Evolutionary conservation across 139 green algal genomes (phyloP).

Genomic region (Pleodorina starrii): DNA sequence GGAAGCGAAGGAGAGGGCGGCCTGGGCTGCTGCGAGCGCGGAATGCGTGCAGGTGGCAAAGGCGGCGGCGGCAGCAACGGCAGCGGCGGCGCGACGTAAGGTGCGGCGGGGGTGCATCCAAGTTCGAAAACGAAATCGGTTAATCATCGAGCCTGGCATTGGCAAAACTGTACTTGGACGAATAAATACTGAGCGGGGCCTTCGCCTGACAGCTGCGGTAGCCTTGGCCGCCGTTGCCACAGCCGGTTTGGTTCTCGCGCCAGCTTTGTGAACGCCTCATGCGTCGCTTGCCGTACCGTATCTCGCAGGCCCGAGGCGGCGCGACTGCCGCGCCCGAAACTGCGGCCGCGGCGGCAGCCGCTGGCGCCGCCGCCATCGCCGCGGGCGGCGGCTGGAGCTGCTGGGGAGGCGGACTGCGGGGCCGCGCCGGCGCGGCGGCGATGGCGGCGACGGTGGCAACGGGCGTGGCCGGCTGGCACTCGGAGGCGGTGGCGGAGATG

Average conservation of each 20-base stretch:
- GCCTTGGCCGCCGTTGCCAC: too few species aligned
- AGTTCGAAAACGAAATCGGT: too few species aligned
- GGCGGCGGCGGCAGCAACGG: background rate
- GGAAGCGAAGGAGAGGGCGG: too few species aligned
- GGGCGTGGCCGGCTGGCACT: constrained; percentile 52
- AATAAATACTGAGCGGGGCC: too few species aligned
- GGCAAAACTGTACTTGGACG: too few species aligned
- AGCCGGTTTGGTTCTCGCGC: too few species aligned
- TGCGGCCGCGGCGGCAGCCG: background rate
- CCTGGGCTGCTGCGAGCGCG: background rate
- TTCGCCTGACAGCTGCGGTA: too few species aligned
- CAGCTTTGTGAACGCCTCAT: too few species aligned
- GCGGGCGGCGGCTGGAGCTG: background rate
- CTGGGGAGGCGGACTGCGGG: background rate
- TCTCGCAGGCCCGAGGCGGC: background rate
- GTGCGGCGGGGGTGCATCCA: background rate
- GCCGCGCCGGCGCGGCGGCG: background rate
- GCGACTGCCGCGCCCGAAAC: background rate
- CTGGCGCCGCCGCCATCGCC: background rate
- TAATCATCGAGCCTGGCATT: too few species aligned
- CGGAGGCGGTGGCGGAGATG: constrained; percentile 32
- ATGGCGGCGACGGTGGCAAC: background rate
- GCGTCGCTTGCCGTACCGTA: too few species aligned
- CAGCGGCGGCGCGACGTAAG: background rate
- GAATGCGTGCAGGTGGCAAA: background rate